A percentile compares a stretch with the other conserved stretches of the same genome.
Evolutionary conservation across 2,329 filamentous ascomycete species (phyloP).

Genomic region (Herpotrichia juniperi): DNA sequence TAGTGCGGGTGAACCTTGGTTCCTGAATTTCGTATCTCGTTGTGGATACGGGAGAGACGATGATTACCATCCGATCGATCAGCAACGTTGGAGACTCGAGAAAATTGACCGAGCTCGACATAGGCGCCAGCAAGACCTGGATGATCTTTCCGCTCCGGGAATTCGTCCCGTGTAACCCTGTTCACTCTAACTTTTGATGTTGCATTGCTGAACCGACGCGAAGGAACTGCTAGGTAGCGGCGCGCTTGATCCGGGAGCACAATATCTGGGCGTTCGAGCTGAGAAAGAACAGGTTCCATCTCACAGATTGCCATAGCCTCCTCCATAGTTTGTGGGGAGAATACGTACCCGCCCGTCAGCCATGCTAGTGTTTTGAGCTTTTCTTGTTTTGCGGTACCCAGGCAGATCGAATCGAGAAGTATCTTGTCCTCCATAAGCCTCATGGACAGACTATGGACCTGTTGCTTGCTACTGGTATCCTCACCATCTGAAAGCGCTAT

Average conservation of each 20-base stretch:
- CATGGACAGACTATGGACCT: constrained; percentile 25
- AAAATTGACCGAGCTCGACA: constrained; percentile 12
- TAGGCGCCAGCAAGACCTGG: constrained; percentile 24
- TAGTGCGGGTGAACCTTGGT: constrained; percentile 37
- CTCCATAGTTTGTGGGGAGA: constrained; percentile 40
- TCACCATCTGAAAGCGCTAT: constrained; percentile 46
- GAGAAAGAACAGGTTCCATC: constrained; percentile 44
- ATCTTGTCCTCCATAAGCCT: constrained; percentile 29
- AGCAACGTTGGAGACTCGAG: background rate
- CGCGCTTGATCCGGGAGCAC: constrained; percentile 6
- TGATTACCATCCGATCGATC: constrained; percentile 20
- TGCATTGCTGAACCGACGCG: constrained; percentile 15
- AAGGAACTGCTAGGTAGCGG: background rate
- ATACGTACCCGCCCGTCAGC: constrained; percentile 44
- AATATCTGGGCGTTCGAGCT: constrained; percentile 38
- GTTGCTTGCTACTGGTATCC: constrained; percentile 39
- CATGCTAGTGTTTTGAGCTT: constrained; percentile 37
- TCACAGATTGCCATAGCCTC: constrained; percentile 46
- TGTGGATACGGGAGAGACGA: constrained; percentile 32
- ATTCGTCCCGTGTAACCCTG: constrained; percentile 31
- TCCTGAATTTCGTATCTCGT: constrained; percentile 43
- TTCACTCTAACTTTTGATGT: constrained; percentile 17
- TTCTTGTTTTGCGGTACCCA: constrained; percentile 34
- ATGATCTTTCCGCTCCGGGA: constrained; percentile 40
- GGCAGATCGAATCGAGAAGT: constrained; percentile 43